These are phyloP conservation scores for Aspergillus proliferans DNA, from an alignment of 2,329 filamentous ascomycete species.

Conservation along the genomic window DNA sequence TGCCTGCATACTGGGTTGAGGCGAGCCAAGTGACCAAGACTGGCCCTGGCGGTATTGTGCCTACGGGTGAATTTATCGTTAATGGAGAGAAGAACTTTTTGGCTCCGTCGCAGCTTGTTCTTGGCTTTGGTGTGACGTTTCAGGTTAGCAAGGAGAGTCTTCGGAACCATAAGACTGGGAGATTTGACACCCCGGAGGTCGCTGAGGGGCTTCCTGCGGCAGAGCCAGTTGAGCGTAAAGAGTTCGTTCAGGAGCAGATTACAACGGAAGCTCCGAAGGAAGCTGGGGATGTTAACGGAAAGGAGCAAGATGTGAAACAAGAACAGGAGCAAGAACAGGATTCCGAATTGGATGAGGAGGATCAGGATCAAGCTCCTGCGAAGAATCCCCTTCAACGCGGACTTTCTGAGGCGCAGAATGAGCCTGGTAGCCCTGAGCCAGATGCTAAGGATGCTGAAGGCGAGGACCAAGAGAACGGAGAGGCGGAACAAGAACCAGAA, in stretches of 20 bases:
- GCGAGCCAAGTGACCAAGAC: slow-evolving; percentile 87
- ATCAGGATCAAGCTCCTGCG: slow-evolving; percentile 5
- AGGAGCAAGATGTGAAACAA: slow-evolving; percentile 22
- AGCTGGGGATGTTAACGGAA: slow-evolving; percentile 12
- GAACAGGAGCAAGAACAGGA: slow-evolving; percentile 4
- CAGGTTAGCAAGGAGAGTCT: slow-evolving; percentile 84
- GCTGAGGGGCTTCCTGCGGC: slow-evolving; percentile 5
- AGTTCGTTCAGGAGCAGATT: background rate
- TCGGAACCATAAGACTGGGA: slow-evolving; percentile 69
- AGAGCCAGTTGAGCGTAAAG: background rate
- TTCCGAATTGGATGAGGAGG: slow-evolving; percentile 14
- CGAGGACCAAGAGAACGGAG: slow-evolving; percentile 25
- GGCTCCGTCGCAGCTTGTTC: slow-evolving; percentile 75
- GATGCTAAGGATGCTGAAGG: slow-evolving; percentile 20
- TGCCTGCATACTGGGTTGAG: slow-evolving; percentile 94
- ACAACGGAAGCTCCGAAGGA: slow-evolving; percentile 15
- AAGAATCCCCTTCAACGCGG: slow-evolving; percentile 14
- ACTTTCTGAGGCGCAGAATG: slow-evolving; percentile 17
- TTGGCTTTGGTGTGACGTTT: slow-evolving; percentile 85
- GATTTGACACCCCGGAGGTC: slow-evolving; percentile 39
- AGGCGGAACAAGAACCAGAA: slow-evolving; percentile 5
- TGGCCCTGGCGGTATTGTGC: slow-evolving; percentile 72
- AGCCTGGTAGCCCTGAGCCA: slow-evolving; percentile 11
- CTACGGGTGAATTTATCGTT: slow-evolving; percentile 71
- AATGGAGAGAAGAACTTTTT: slow-evolving; percentile 85